These are phyloP conservation scores for Cavenderia fasciculata DNA, from an alignment of 78 protist species.

Conservation along the genomic window DNA sequence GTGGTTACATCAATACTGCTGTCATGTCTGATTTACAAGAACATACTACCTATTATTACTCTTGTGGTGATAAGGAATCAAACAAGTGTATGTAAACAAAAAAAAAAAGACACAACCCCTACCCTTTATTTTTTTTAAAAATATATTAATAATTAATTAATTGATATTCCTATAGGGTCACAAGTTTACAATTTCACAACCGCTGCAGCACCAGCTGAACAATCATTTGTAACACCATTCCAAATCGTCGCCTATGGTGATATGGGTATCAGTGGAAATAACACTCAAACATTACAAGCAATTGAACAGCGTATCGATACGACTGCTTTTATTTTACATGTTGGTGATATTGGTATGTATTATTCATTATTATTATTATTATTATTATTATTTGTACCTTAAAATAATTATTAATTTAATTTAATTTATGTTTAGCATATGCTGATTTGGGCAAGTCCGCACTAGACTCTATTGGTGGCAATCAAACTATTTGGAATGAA, in stretches of 20 bases:
- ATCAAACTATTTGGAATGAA: conserved; percentile 50
- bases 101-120: too few relatives aligned
- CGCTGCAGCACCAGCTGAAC: not conserved
- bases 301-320: not conserved
- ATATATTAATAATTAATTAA: too few relatives aligned
- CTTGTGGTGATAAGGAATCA: conserved; percentile 24
- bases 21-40: not conserved
- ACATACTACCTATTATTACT: conserved; percentile 22
- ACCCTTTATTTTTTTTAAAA: too few relatives aligned
- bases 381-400: too few relatives aligned
- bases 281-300: not conserved
- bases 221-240: conserved; percentile 20
- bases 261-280: conserved; percentile 39
- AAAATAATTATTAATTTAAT: not conserved
- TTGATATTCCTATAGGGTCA: too few relatives aligned
- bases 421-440: conserved; percentile 7
- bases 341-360: conserved; percentile 39
- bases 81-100: too few relatives aligned
- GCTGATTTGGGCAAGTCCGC: conserved; percentile 22
- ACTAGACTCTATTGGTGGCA: conserved; percentile 7
- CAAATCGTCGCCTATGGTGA: conserved; percentile 25
- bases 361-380: not conserved
- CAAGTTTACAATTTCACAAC: conserved; percentile 58
- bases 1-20: conserved; percentile 19
- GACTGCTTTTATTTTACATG: conserved; percentile 23